Evolutionary conservation across 2,329 filamentous ascomycete genomes (phyloP).

Genomic region (Trichoderma brevicompactum): DNA sequence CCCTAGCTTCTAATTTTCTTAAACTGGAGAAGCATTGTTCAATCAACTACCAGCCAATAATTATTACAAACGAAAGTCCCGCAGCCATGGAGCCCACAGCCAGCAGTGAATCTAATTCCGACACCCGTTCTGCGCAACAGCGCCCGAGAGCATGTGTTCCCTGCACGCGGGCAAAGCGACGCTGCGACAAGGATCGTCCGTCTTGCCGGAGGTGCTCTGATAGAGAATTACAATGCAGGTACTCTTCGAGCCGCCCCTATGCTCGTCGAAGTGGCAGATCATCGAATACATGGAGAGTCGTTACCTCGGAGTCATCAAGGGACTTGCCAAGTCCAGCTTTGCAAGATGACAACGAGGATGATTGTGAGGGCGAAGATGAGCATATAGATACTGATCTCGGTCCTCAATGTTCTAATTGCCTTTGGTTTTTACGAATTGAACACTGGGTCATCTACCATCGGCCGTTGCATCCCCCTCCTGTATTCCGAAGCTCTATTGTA

Average conservation of each 20-base stretch:
- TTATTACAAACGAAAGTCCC: not conserved
- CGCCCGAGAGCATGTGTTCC: constrained; percentile 40
- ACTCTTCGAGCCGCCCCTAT: constrained; percentile 31
- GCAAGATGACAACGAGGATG: not conserved
- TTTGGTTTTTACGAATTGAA: constrained; percentile 33
- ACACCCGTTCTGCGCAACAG: not conserved
- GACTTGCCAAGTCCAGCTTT: not conserved
- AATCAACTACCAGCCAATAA: too few species aligned
- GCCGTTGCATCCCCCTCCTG: not conserved
- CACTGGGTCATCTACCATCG: constrained; percentile 32
- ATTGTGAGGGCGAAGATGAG: not conserved
- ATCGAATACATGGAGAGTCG: too few species aligned
- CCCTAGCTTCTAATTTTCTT: too few species aligned
- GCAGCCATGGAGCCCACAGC: not conserved
- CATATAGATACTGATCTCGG: too few species aligned
- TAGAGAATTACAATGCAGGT: constrained; percentile 36
- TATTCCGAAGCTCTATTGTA: constrained; percentile 30
- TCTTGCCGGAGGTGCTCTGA: constrained; percentile 41
- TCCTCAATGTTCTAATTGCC: not conserved
- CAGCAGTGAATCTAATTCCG: not conserved
- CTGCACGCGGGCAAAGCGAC: constrained; percentile 45
- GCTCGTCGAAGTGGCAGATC: not conserved
- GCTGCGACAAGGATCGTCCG: constrained; percentile 44
- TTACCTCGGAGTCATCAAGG: not conserved
- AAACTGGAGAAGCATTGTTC: too few species aligned